Percentiles rank a stretch among this genome's conserved stretches.
phyloP scores from a whole-genome alignment of 345 rosid genomes.

The Citrus cavaleriei region DNA sequence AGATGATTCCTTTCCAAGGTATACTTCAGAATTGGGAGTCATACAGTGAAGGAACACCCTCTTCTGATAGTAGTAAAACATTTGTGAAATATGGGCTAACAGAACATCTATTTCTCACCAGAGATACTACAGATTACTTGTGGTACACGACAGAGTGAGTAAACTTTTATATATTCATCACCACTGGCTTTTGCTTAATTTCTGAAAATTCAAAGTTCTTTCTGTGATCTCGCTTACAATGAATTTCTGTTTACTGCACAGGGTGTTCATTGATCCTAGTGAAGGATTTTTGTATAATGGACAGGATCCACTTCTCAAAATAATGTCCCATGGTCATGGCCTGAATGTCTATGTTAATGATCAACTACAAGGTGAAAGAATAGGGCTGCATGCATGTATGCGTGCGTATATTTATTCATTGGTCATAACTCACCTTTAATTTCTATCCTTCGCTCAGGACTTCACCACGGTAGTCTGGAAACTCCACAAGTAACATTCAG shows the following conservation, averaged over 20 bases:
- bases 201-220: background rate
- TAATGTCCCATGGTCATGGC: constrained; percentile 62
- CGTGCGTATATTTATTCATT: background rate
- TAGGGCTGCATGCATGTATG: background rate
- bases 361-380: constrained; percentile 55
- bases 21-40: background rate
- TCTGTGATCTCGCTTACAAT: background rate
- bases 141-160: background rate
- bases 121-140: background rate
- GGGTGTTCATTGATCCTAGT: constrained; percentile 46
- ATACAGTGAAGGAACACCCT: background rate
- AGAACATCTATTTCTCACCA: background rate
- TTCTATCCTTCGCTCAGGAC: constrained; percentile 43
- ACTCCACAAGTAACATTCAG: constrained; percentile 62
- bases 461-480: constrained; percentile 55
- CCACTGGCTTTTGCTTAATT: constrained; percentile 24
- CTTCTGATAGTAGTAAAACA: background rate
- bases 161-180: background rate
- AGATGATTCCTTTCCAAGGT: background rate
- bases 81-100: background rate
- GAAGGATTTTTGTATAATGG: constrained; percentile 63
- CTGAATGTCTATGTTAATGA: constrained; percentile 71
- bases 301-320: constrained; percentile 49
- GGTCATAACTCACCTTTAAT: background rate
- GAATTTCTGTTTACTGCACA: constrained; percentile 20